Conservation (phyloP, 116 monocot species). For the Papilionanthe hybrid region DNA sequence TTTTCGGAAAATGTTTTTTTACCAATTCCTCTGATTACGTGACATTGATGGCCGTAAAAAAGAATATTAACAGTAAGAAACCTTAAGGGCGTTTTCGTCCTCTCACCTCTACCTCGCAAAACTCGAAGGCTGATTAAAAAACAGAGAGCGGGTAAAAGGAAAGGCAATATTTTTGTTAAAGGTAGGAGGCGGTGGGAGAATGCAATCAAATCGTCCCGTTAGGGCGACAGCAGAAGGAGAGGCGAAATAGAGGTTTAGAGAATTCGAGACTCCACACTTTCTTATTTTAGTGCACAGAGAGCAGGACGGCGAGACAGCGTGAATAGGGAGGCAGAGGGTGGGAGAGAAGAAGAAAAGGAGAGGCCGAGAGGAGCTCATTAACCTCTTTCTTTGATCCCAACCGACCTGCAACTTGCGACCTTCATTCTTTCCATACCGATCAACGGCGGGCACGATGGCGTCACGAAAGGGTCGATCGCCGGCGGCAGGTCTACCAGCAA, state of each 20-base stretch:
- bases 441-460: neutral
- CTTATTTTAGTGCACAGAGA: neutral
- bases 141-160: neutral
- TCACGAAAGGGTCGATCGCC: conserved; percentile 3
- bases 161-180: neutral
- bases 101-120: neutral
- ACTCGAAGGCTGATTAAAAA: neutral
- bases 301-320: neutral
- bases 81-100: neutral
- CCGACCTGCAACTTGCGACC: neutral
- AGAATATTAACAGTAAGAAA: too few species aligned
- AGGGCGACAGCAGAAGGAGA: neutral
- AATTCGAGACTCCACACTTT: neutral
- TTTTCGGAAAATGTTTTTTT: too few species aligned
- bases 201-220: neutral
- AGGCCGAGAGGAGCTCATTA: neutral
- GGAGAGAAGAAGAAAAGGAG: neutral
- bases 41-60: too few species aligned
- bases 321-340: too few species aligned
- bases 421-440: neutral
- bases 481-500: neutral
- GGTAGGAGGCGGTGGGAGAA: neutral
- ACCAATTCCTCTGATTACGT: too few species aligned
- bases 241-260: conserved; percentile 3
- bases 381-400: neutral